Evolutionary conservation across 305 asterid species (phyloP).

Genomic region (Fraxinus velutina): DNA sequence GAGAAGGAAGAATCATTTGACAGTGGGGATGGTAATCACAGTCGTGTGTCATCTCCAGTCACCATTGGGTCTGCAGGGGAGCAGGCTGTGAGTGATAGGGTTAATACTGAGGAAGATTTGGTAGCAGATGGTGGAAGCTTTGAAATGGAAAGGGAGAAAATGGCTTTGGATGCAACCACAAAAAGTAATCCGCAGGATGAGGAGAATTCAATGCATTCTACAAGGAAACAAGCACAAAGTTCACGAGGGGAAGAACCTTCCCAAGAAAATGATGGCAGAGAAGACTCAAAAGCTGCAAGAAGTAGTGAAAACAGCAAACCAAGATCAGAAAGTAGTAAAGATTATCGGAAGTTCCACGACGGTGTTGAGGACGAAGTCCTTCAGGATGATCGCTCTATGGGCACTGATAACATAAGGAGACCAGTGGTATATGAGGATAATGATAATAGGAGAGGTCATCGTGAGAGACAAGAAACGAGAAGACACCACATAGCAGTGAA

Average conservation of each 20-base stretch:
- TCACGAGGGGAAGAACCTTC: conserved; percentile 43
- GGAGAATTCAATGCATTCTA: conserved; percentile 32
- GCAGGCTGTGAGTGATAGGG: conserved; percentile 38
- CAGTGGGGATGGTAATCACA: conserved; percentile 43
- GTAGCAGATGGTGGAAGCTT: conserved; percentile 41
- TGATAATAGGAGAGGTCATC: conserved; percentile 43
- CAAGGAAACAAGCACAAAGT: conserved; percentile 41
- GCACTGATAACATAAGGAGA: conserved; percentile 39
- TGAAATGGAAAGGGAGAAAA: conserved; percentile 42
- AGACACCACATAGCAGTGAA: conserved; percentile 41
- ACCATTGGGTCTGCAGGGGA: conserved; percentile 44
- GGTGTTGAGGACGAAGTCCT: conserved; percentile 64
- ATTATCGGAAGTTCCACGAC: conserved; percentile 45
- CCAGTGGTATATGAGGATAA: conserved; percentile 45
- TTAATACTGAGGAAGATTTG: conserved; percentile 40
- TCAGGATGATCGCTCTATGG: conserved; percentile 48
- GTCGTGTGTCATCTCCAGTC: conserved; percentile 45
- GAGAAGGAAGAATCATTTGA: conserved; percentile 42
- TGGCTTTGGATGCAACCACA: conserved; percentile 37
- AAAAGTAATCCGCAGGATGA: conserved; percentile 37
- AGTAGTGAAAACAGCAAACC: conserved; percentile 70
- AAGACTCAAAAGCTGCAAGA: conserved; percentile 58
- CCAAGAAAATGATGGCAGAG: conserved; percentile 57
- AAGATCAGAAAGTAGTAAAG: conserved; percentile 74
- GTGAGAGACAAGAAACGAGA: conserved; percentile 62